Evolutionary conservation across 192 early-diverging fungal species (phyloP), one percentile per base, ranked within the genome.

Genomic region (Coemansia sp.): DNA sequence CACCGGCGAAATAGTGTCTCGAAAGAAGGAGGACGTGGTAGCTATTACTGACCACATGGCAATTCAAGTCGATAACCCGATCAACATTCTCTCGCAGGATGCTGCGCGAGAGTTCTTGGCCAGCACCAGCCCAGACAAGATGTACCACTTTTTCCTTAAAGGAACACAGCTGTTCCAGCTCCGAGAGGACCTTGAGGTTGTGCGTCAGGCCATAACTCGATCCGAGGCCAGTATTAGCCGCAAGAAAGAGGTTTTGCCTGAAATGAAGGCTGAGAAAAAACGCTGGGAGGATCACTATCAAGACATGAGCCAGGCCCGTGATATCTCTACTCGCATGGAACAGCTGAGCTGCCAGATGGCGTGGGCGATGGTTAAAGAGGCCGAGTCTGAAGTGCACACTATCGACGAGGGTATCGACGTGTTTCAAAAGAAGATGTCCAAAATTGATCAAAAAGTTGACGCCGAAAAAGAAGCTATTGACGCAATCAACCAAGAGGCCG

Each of bases 41-140:
- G 85, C 86, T 0, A 93, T 98, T 35, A 85, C 83, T 22, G 95
- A 97, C 69, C 88, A 93, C 64, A 89, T 96, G 87, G 86, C 84
- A 6, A 96, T 99, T 45, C 87, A 93, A 62, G 88, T 98, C 37
- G 90, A 92, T 69, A 99, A 99, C 60, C 95, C 97, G 9, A 84
- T 99, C 68, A 92, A 91, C 59, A 88, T 97, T 14, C 87, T 99
- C 10, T 93, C 89, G 1, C 97, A 99, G 62, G 97, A 98, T 58
- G 88, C 90, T 5, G 95, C 97, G 8, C 85, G 92, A 23, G 87
- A 89, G 78, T 98, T 99, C 55, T 81, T 98, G 13, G 86, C 87
- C 27, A 88, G 88, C 48, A 91, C 88, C 39, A 89, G 89, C 14
- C 66, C 92, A 2, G 81, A 89, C 56, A 93, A 94, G 35, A 97